These are phyloP conservation scores for Castanea mollissima DNA, from an alignment of 306 rosid genomes.

Conservation along the genomic window DNA sequence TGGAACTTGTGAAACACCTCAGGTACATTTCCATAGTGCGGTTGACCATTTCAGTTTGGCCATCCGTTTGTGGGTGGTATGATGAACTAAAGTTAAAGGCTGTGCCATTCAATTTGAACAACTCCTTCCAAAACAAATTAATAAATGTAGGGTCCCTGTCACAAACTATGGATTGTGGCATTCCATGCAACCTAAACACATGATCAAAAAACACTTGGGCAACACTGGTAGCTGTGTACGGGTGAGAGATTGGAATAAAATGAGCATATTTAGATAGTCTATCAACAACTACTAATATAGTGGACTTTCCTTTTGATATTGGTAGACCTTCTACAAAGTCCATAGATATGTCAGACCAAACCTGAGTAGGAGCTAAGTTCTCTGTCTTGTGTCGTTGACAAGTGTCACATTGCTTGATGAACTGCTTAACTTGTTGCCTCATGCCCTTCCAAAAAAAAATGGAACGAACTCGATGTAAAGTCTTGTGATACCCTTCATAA, in stretches of 20 bases:
- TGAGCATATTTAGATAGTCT: too few relatives aligned
- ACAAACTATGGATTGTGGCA: neutral
- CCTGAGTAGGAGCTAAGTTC: neutral
- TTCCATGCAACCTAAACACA: too few relatives aligned
- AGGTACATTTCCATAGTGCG: neutral
- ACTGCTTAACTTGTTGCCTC: neutral
- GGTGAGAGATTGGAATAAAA: too few relatives aligned
- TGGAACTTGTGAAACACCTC: neutral
- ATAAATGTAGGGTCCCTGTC: neutral
- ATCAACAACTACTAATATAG: too few relatives aligned
- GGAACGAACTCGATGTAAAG: neutral
- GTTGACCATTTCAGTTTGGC: neutral
- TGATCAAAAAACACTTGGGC: too few relatives aligned
- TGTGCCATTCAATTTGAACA: neutral
- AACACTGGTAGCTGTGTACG: too few relatives aligned
- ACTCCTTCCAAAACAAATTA: neutral
- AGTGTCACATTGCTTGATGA: neutral
- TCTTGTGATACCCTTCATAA: neutral
- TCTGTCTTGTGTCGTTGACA: neutral
- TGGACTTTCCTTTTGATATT: too few relatives aligned
- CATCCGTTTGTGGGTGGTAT: neutral
- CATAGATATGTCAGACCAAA: neutral
- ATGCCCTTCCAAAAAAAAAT: neutral
- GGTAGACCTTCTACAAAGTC: neutral
- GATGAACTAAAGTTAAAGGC: neutral